A percentile compares a stretch with the other conserved stretches of the same genome.
Conservation (phyloP, 768 basidiomycete species). For the Pluteus cervinus region DNA sequence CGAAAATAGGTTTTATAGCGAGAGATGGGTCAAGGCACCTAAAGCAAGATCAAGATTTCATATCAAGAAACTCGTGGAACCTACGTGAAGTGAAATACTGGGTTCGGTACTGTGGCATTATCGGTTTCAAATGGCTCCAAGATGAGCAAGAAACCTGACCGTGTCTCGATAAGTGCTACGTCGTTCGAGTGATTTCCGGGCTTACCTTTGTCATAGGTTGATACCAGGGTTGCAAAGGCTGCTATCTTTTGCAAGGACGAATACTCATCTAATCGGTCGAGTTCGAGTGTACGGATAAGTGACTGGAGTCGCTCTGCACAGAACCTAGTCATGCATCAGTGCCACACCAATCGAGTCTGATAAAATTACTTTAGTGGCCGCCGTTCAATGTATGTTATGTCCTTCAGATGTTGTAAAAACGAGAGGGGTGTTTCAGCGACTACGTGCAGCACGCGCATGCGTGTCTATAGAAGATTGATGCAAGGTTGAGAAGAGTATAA, state of each 20-base stretch:
- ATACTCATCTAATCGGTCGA: conserved; percentile 88
- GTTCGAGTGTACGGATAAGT: conserved; percentile 85
- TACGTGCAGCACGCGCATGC: conserved; percentile 98
- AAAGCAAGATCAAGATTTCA: conserved; percentile 9
- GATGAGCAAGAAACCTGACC: conserved; percentile 89
- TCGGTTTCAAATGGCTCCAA: conserved; percentile 99
- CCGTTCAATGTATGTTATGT: conserved; percentile 97
- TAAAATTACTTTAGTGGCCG: conserved; percentile 74
- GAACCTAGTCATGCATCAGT: conserved; percentile 50
- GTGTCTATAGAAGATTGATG: conserved; percentile 49
- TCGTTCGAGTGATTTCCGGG: background rate
- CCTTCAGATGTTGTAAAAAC: conserved; percentile 96
- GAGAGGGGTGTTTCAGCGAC: conserved; percentile 97
- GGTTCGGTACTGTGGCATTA: conserved; percentile 96
- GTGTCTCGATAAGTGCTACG: background rate
- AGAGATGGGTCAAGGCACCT: conserved; percentile 97
- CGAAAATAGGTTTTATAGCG: conserved; percentile 96
- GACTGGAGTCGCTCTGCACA: conserved; percentile 96
- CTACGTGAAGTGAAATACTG: conserved; percentile 95
- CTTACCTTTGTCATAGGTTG: conserved; percentile 95
- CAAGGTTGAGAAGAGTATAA: background rate
- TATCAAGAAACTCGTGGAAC: conserved; percentile 3
- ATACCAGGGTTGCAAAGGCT: conserved; percentile 90
- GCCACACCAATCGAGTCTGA: background rate
- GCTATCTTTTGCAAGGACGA: conserved; percentile 93